Evolutionary conservation across 805 yeast genomes (phyloP).

Genomic region (Pichia exigua): DNA sequence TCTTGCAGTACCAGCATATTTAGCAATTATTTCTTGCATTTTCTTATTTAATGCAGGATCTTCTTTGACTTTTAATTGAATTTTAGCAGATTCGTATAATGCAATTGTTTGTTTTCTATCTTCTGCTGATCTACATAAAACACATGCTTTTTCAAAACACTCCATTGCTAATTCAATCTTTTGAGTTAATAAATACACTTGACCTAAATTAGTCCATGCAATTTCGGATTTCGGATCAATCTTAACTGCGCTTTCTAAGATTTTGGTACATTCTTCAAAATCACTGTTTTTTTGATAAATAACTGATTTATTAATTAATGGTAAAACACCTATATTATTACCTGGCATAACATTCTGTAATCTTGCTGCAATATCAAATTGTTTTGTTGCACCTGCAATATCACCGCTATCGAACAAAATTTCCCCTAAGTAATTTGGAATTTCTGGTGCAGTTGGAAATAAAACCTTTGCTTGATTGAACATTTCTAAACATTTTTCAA

Average conservation of each 20-base stretch:
- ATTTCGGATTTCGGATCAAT: constrained; percentile 85
- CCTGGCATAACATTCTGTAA: constrained; percentile 64
- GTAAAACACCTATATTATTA: constrained; percentile 79
- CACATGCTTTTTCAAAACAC: constrained; percentile 76
- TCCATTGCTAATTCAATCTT: constrained; percentile 73
- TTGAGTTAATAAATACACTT: constrained; percentile 77
- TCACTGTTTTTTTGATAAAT: constrained; percentile 50
- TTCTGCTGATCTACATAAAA: constrained; percentile 71
- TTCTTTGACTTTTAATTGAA: constrained; percentile 70
- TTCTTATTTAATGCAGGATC: constrained; percentile 60
- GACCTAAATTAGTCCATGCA: constrained; percentile 88
- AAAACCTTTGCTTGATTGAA: constrained; percentile 63
- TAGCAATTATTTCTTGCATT: constrained; percentile 51
- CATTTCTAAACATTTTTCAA: constrained; percentile 48
- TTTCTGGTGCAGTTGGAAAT: constrained; percentile 84
- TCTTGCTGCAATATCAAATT: constrained; percentile 79
- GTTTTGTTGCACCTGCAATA: constrained; percentile 61
- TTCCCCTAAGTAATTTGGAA: constrained; percentile 94
- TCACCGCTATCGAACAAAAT: constrained; percentile 78
- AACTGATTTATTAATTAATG: constrained; percentile 84
- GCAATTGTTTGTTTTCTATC: constrained; percentile 89
- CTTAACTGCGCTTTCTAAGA: constrained; percentile 68
- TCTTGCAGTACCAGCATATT: not conserved
- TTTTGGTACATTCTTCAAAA: constrained; percentile 49
- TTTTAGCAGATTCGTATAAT: constrained; percentile 85